These are phyloP conservation scores for Corrigiola litoralis DNA, from an alignment of 179 eudicot genomes.

Conservation along the genomic window DNA sequence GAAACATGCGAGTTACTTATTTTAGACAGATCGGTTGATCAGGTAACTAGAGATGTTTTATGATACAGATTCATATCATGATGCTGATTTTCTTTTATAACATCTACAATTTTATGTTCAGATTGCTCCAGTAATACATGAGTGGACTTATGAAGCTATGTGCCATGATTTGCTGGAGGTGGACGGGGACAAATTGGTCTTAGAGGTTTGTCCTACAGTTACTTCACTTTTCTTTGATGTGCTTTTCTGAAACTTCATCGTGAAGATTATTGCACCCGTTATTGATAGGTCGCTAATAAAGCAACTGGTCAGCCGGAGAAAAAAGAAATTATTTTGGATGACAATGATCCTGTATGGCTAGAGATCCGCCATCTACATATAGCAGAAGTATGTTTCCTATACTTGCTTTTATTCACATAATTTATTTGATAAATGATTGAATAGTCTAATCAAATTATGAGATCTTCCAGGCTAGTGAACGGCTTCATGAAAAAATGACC, in stretches of 20 bases:
- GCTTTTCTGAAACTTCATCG: background rate
- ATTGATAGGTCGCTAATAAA: conserved; percentile 62
- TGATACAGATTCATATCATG: background rate
- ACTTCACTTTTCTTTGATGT: background rate
- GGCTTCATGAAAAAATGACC: conserved; percentile 80
- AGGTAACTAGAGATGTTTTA: conserved; percentile 37
- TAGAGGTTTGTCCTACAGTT: conserved; percentile 55
- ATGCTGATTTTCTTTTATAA: background rate
- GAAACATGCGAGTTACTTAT: conserved; percentile 93
- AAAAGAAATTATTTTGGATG: conserved; percentile 79
- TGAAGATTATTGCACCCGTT: conserved; percentile 6
- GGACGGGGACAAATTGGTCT: conserved; percentile 85
- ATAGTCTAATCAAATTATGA: conserved; percentile 12
- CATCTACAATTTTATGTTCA: conserved; percentile 19
- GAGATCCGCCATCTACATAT: conserved; percentile 90
- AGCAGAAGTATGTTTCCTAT: conserved; percentile 68
- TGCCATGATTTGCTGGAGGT: conserved; percentile 90
- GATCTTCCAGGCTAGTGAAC: conserved; percentile 83
- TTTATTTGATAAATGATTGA: background rate
- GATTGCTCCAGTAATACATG: conserved; percentile 99
- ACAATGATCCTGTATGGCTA: conserved; percentile 90
- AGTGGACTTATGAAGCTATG: conserved; percentile 99
- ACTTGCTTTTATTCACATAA: background rate
- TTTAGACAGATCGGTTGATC: conserved; percentile 87
- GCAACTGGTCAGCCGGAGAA: conserved; percentile 70